Base-by-base conservation (phyloP, 495 filamentous ascomycete genomes). In the Margaritispora aquatica region DNA sequence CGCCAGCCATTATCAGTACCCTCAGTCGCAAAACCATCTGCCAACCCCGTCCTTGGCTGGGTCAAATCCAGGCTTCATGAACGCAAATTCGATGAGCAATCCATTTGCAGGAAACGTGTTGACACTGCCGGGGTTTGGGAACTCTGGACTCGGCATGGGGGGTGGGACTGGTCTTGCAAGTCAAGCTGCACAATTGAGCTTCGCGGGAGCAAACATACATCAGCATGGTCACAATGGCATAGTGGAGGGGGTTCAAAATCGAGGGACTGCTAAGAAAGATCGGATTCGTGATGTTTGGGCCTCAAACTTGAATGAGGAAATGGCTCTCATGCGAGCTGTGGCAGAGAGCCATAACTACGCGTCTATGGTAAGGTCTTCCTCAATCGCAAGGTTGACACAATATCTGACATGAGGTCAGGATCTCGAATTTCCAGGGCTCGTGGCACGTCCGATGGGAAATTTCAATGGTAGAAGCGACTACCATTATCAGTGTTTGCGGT, bases 271-370 rank as follows among this genome's bases (percentile, higher is more conserved):
- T 36, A 78, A 77, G 24, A 88, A 89, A 69, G 78, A 81, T 26
- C 77, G 91, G 70, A 97, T 97, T 81, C 80, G 92, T 52, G 94
- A 98, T 68, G 94, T 98, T 19, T 98, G 93, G 93, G 87, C 83
- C 64, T 80, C 88, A 59, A 97, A 97, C 68, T 74, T 97, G 57
- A 81, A 86, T n/a, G 86, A 92, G 64, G 94, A 98, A 75, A 89
- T 98, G 84, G 83, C 80, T 3, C 71, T 84, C 24, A 71, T 98
- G 62, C 79, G 95, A 66, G 78, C 84, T 44, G 73, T 97, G 68
- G 82, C 96, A 51, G 89, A 96, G 52, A 88, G 86, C 59, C 97
- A 92, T 72, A 90, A 91, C 26, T 97, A 92, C 68, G 89, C 97
- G 71, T 89, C 90, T 69, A 97, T 97, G 95, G 93, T 97, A 77